phyloP scores from a whole-genome alignment of 73 alveolate species.

The Diophrys sp. region DNA sequence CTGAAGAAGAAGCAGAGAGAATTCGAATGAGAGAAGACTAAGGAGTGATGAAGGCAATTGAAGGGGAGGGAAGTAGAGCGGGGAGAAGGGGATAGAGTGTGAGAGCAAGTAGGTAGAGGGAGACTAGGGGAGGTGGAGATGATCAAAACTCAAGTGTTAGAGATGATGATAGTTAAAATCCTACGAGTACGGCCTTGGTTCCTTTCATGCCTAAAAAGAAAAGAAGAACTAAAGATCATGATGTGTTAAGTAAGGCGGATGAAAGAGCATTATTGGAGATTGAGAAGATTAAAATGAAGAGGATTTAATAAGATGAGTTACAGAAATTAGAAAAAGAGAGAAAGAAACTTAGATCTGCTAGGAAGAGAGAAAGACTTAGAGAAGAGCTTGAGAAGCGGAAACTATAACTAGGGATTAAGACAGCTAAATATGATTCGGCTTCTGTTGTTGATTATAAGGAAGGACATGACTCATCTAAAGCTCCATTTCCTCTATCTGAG shows the following conservation, averaged over 20 bases:
- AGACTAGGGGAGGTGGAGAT: too few relatives aligned
- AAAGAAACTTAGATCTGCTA: constrained; percentile 10
- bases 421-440: background rate
- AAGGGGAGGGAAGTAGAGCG: constrained; percentile 15
- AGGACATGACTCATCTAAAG: constrained; percentile 15
- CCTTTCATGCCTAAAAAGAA: background rate
- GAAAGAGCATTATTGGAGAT: constrained; percentile 30
- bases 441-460: constrained; percentile 27
- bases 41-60: constrained; percentile 20
- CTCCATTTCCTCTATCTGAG: background rate
- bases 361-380: constrained; percentile 28
- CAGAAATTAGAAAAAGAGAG: constrained; percentile 26
- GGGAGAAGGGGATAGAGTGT: background rate
- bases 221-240: background rate
- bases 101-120: background rate
- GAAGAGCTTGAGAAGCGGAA: constrained; percentile 47
- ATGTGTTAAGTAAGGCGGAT: constrained; percentile 10
- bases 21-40: background rate
- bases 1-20: constrained; percentile 3
- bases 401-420: constrained; percentile 38
- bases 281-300: constrained; percentile 24
- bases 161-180: too few relatives aligned
- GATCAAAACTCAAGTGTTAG: too few relatives aligned
- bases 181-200: background rate
- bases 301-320: constrained; percentile 18